Percentiles rank a stretch among this genome's conserved stretches.
These are phyloP conservation scores for Penicillium brevicompactum DNA, from an alignment of 2,329 filamentous ascomycete genomes.

Conservation along the genomic window DNA sequence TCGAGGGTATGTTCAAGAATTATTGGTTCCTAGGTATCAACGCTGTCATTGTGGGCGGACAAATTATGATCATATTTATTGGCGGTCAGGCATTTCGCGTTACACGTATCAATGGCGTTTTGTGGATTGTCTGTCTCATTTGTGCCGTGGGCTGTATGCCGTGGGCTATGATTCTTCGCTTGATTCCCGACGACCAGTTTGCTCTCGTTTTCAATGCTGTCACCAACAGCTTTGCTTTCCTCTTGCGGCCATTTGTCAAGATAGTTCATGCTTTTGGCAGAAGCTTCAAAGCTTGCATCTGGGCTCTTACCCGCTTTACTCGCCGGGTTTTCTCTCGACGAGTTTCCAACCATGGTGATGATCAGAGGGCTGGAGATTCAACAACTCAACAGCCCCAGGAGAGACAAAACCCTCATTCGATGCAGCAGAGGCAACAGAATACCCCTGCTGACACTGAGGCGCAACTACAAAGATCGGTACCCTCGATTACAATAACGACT, in stretches of 20 bases:
- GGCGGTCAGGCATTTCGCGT: conserved; percentile 82
- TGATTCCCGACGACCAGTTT: conserved; percentile 72
- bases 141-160: conserved; percentile 84
- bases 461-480: no score
- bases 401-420: no score
- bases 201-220: conserved; percentile 52
- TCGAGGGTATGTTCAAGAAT: conserved; percentile 83
- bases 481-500: no score
- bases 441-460: no score
- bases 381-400: no score
- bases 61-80: conserved; percentile 86
- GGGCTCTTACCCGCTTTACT: conserved; percentile 26
- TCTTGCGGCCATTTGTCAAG: no score
- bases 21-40: conserved; percentile 89
- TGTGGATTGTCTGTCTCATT: conserved; percentile 87
- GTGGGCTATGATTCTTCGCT: conserved; percentile 76
- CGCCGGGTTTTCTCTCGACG: conserved; percentile 16
- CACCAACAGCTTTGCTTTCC: neutral
- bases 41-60: conserved; percentile 81
- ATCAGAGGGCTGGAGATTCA: no score
- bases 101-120: conserved; percentile 64
- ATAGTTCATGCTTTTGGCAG: conserved; percentile 27
- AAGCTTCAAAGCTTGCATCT: conserved; percentile 36
- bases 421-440: no score
- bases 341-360: no score